Base-by-base conservation (phyloP, 1,139 yeast species). In the Waltiozyma sp. region DNA sequence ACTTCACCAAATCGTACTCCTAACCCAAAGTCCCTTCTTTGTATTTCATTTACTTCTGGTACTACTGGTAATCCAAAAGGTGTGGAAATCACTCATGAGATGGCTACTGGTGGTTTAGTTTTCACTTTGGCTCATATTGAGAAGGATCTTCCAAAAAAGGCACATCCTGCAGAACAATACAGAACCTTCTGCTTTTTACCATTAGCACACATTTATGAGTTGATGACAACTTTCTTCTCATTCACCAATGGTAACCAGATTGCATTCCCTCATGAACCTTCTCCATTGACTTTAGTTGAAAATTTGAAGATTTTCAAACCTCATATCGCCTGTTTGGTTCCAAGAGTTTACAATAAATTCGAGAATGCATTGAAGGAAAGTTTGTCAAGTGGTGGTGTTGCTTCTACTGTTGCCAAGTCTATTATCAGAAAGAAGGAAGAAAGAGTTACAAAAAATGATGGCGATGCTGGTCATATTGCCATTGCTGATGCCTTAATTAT, bases 351-450 rank as follows among this genome's bases (percentile, higher is more conserved):
- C 53, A 67, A 75, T 40, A 68, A 69, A 50, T 59, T 73, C 43
- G 79, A 73, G 55, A 68, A 50, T 63, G 66, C 52, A 49, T 61
- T 43, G 62, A 68, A 51, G 61, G 42, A 34, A 14, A 43, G 47
- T 13, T 42, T 53, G 34, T 26, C 45, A 13, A 19, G 33, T 2
- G 35, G 33, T 13, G 21, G 35, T 3, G 45, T 40, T 28, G 23
- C 67, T 34, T 71, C 74, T 56, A 62, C 67, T 34, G 72, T 74
- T 56, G 62, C 81, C 40, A 67, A 80, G 42, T 64, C 63, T 38
- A 66, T 72, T 37, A 59, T 80, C 43, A 89, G 89, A 0, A 69
- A 80, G 49, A 75, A 72, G 28, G 60, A 66, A 37, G 52, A 66
- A 42, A 48, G 54, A 33, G 48, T 57, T 37, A 49, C 64, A 40